Conservation (phyloP, 768 basidiomycete genomes). For the Leucocoprinus sp. region DNA sequence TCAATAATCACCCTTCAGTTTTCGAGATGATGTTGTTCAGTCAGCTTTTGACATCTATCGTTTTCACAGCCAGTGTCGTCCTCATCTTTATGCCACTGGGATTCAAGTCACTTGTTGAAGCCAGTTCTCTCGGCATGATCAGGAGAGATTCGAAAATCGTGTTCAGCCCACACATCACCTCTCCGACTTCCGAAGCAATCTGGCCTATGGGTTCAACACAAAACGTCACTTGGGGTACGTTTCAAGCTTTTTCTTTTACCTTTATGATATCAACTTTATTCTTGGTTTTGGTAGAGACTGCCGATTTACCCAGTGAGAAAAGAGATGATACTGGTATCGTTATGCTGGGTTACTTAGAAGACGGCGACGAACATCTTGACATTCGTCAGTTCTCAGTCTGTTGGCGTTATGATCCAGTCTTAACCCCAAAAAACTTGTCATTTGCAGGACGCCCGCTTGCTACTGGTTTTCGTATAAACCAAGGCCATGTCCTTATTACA, state of each 20-base stretch:
- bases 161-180: constrained; percentile 19
- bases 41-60: neutral
- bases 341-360: constrained; percentile 35
- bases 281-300: constrained; percentile 18
- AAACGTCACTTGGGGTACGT: constrained; percentile 19
- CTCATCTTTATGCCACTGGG: neutral
- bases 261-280: neutral
- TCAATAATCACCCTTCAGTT: neutral
- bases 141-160: constrained; percentile 13
- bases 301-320: constrained; percentile 29
- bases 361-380: constrained; percentile 42
- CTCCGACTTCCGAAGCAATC: constrained; percentile 13
- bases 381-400: constrained; percentile 27
- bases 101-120: neutral
- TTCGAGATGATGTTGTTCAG: neutral
- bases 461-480: constrained; percentile 27
- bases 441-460: constrained; percentile 38
- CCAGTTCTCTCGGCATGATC: neutral
- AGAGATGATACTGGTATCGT: constrained; percentile 29
- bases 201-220: constrained; percentile 17
- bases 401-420: neutral
- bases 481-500: constrained; percentile 29
- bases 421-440: neutral
- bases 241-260: neutral
- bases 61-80: neutral